Base-by-base conservation (phyloP, 805 yeast species). In the Phaffomyces antillensis region DNA sequence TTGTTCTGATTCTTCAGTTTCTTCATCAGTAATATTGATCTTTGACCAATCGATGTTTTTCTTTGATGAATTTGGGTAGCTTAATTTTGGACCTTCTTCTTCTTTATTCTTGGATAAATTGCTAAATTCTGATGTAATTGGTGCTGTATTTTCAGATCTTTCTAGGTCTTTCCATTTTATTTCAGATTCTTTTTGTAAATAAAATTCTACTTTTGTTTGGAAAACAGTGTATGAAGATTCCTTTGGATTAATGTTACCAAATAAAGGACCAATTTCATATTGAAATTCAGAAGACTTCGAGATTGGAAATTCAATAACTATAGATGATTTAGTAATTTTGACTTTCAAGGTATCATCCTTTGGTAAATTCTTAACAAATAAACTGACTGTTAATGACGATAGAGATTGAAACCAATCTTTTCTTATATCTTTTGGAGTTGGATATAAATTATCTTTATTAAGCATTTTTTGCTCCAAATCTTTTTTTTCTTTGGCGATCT, bases 401-500 rank as follows among this genome's bases (percentile, higher is more conserved):
- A 66, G 55, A 15, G 81, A 72, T 61, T 93, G 96, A 64, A 81
- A 91, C 80, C 84, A 85, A 52, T 85, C 90, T n/a, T 67, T 64
- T 54, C 72, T 73, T 34, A 73, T 61, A 52, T 61, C 58, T 50
- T 69, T 55, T 47, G 56, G 39, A 3, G 23, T 42, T 37, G 61
- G 60, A 36, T 40, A 52, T 11, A 55, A 16, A 34, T 53, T 55
- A 36, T 53, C 54, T 26, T 56, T 52, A 40, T 52, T 58, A 3
- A 48, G 47, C 49, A 54, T 55, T 36, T 54, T 55, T 18, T 43
- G 40, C 37, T 52, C 59, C 13, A 53, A 38, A 33, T 52, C 58
- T 17, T 51, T 42, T 54, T 47, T 45, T 48, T 54, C 42, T 44
- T 47, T 18, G 47, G 41, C 56, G 13, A 46, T 41, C 10, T 23